These are phyloP conservation scores for Nakazawaea anatomiae DNA, from an alignment of 805 yeast genomes.

Conservation along the genomic window DNA sequence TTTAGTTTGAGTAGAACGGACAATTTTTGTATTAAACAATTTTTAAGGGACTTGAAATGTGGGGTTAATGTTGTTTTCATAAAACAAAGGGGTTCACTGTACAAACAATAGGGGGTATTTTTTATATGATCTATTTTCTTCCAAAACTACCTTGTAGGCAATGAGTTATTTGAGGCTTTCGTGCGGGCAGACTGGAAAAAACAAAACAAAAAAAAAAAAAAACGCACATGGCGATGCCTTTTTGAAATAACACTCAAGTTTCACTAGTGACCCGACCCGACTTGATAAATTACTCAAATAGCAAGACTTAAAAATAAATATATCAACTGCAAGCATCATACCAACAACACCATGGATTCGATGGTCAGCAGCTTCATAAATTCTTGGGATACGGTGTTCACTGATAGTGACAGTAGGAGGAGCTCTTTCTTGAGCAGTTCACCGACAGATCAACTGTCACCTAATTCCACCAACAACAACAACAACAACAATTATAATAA, in stretches of 20 bases:
- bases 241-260: neutral
- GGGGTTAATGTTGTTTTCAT: too few relatives aligned
- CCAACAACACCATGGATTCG: constrained; percentile 17
- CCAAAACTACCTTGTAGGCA: too few relatives aligned
- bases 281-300: too few relatives aligned
- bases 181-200: neutral
- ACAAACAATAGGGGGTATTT: too few relatives aligned
- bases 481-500: neutral
- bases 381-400: constrained; percentile 19
- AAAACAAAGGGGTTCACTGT: too few relatives aligned
- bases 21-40: too few relatives aligned
- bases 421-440: constrained; percentile 3
- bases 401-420: constrained; percentile 7
- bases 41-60: too few relatives aligned
- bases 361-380: constrained; percentile 21
- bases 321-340: neutral
- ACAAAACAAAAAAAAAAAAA: neutral
- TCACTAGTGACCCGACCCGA: too few relatives aligned
- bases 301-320: too few relatives aligned
- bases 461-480: neutral
- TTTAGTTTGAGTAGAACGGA: too few relatives aligned
- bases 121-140: too few relatives aligned
- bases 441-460: neutral
- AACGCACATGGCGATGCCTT: constrained; percentile 6
- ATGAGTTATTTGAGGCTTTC: too few relatives aligned